These are phyloP conservation scores for Colletotrichum spaethianum DNA, from an alignment of 2,329 filamentous ascomycete species.

Conservation along the genomic window DNA sequence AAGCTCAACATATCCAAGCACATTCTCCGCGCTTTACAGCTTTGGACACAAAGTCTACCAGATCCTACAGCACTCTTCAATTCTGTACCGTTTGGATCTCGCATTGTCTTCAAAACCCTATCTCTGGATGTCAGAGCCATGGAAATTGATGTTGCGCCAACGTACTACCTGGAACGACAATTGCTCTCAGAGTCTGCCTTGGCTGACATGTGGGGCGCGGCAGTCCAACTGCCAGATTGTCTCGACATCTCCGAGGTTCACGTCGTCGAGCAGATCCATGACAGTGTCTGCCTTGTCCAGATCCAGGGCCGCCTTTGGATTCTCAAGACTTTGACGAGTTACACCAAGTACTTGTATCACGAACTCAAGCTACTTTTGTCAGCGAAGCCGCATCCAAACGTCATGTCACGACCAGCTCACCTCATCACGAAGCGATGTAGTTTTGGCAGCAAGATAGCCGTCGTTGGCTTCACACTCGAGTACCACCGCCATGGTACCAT, in stretches of 20 bases:
- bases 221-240: slow-evolving; percentile 58
- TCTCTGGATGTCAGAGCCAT: slow-evolving; percentile 62
- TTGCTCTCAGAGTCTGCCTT: slow-evolving; percentile 62
- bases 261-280: slow-evolving; percentile 68
- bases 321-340: slow-evolving; percentile 71
- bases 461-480: slow-evolving; percentile 70
- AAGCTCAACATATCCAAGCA: slow-evolving; percentile 67
- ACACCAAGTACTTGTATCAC: slow-evolving; percentile 73
- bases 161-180: slow-evolving; percentile 68
- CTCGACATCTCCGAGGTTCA: slow-evolving; percentile 66
- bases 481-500: slow-evolving; percentile 69
- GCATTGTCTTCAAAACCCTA: slow-evolving; percentile 68
- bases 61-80: slow-evolving; percentile 56
- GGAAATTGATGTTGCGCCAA: slow-evolving; percentile 62
- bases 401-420: slow-evolving; percentile 66
- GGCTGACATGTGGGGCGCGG: slow-evolving; percentile 58
- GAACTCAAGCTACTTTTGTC: slow-evolving; percentile 70
- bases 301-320: slow-evolving; percentile 61
- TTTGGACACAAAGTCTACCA: slow-evolving; percentile 59
- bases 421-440: slow-evolving; percentile 69
- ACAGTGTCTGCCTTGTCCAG: slow-evolving; percentile 70
- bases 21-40: slow-evolving; percentile 67
- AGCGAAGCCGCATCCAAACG: slow-evolving; percentile 65
- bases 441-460: slow-evolving; percentile 69
- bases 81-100: slow-evolving; percentile 69